Evolutionary conservation across 805 yeast genomes (phyloP).

Genomic region (Schwanniomyces yamadae): DNA sequence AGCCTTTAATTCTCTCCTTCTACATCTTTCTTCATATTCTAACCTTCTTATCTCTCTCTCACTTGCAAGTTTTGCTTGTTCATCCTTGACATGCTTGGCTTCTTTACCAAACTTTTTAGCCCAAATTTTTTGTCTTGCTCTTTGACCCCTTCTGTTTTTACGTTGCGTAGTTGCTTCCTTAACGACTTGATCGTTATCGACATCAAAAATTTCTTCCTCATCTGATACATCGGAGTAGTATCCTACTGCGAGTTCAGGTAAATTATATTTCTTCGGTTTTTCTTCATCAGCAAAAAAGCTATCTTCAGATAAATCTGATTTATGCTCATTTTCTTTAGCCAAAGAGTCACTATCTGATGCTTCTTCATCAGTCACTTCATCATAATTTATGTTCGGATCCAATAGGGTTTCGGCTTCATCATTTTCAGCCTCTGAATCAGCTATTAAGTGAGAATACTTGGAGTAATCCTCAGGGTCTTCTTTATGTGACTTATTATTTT

Average conservation of each 20-base stretch:
- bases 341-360: slow-evolving; percentile 39
- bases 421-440: slow-evolving; percentile 42
- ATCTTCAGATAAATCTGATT: slow-evolving; percentile 6
- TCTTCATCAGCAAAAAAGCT: slow-evolving; percentile 24
- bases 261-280: slow-evolving; percentile 24
- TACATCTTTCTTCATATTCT: slow-evolving; percentile 72
- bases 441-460: slow-evolving; percentile 39
- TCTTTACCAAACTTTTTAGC: slow-evolving; percentile 79
- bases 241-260: slow-evolving; percentile 77
- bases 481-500: slow-evolving; percentile 12
- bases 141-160: slow-evolving; percentile 93
- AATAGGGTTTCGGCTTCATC: slow-evolving; percentile 27
- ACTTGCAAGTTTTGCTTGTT: slow-evolving; percentile 50
- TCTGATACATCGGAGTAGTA: slow-evolving; percentile 85
- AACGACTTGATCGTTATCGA: slow-evolving; percentile 48
- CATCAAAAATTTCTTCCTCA: slow-evolving; percentile 46
- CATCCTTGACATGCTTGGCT: slow-evolving; percentile 81
- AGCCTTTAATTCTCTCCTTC: slow-evolving; percentile 60
- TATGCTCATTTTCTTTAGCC: slow-evolving; percentile 20
- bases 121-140: slow-evolving; percentile 97
- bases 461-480: slow-evolving; percentile 15
- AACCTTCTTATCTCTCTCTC: slow-evolving; percentile 59
- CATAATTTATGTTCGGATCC: slow-evolving; percentile 46
- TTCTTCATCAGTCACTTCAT: slow-evolving; percentile 67
- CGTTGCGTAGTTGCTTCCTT: slow-evolving; percentile 55